Evolutionary conservation across 2,329 filamentous ascomycete genomes (phyloP).

Genomic region (Cladophialophora carrionii): DNA sequence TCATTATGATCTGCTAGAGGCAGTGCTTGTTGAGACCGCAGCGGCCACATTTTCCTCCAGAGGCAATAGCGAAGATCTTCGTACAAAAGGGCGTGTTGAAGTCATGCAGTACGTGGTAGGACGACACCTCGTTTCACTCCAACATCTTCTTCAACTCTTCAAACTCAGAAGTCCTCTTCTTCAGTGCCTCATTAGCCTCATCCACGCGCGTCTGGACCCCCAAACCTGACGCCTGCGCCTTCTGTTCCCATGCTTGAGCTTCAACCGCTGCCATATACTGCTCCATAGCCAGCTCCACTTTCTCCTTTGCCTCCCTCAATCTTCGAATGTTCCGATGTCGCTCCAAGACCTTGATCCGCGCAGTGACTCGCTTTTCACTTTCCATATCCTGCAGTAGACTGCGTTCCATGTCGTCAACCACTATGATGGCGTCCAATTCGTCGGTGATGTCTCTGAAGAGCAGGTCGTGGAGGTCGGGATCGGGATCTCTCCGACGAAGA

Average conservation of each 20-base stretch:
- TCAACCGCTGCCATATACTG: neutral
- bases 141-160: neutral
- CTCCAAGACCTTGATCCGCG: neutral
- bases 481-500: neutral
- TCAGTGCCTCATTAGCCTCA: neutral
- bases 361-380: neutral
- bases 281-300: neutral
- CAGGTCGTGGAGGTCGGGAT: neutral
- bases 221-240: neutral
- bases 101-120: neutral
- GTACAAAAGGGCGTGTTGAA: neutral
- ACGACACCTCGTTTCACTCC: neutral
- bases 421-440: neutral
- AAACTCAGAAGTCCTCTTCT: neutral
- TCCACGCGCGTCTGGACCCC: neutral
- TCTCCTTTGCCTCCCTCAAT: neutral
- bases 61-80: neutral
- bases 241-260: neutral
- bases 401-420: neutral
- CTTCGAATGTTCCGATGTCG: neutral
- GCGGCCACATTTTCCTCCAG: neutral
- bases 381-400: neutral
- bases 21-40: neutral
- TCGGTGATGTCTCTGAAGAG: slow-evolving; percentile 2
- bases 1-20: neutral